Conservation (phyloP, 306 rosid genomes). For the Lotus japonicus region DNA sequence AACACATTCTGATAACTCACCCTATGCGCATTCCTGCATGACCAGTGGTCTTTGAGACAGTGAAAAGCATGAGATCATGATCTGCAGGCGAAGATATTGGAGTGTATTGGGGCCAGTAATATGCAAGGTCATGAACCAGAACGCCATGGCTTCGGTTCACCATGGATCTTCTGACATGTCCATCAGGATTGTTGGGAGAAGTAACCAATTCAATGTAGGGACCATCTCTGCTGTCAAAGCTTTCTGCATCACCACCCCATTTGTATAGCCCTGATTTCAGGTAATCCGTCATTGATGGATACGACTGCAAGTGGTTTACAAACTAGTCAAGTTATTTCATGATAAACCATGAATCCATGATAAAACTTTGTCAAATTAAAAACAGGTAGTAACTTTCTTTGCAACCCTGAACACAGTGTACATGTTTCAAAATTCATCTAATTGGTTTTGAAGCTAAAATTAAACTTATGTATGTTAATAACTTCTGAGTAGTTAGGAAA, state of each 20-base stretch:
- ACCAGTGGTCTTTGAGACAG: slow-evolving; percentile 76
- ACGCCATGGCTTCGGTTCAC: slow-evolving; percentile 60
- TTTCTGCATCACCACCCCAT: slow-evolving; percentile 77
- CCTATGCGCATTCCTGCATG: slow-evolving; percentile 94
- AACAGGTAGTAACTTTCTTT: neutral
- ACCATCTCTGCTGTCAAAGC: slow-evolving; percentile 37
- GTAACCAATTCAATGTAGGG: slow-evolving; percentile 85
- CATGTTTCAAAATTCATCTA: no score
- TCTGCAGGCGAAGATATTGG: slow-evolving; percentile 66
- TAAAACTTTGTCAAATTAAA: neutral
- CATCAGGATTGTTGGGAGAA: slow-evolving; percentile 93
- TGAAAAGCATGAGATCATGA: slow-evolving; percentile 61
- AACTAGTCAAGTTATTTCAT: no score
- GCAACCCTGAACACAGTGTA: neutral
- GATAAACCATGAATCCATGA: neutral
- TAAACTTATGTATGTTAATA: no score
- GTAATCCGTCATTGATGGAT: slow-evolving; percentile 70
- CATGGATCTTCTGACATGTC: slow-evolving; percentile 44
- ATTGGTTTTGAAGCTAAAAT: no score
- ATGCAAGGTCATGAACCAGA: slow-evolving; percentile 78
- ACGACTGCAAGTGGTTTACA: slow-evolving; percentile 45
- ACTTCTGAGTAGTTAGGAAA: no score
- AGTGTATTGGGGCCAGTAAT: slow-evolving; percentile 95
- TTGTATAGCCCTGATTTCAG: slow-evolving; percentile 75
- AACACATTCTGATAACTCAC: slow-evolving; percentile 22